Percentiles rank a stretch among this genome's conserved stretches.
Conservation (phyloP, 2,329 filamentous ascomycete species). For the Pyricularia sp. region DNA sequence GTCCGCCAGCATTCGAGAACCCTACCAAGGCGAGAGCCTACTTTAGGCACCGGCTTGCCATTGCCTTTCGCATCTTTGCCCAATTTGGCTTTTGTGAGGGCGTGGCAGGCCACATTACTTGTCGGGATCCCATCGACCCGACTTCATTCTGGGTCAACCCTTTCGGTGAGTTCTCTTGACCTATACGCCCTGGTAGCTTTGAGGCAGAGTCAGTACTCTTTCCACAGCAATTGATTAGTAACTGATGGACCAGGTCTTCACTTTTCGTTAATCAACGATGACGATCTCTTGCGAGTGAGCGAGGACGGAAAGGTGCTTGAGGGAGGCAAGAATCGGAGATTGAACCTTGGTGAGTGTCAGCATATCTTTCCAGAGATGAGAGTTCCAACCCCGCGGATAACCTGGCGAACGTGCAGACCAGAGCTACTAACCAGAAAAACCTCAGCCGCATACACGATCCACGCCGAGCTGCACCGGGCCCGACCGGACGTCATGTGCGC, state of each 20-base stretch:
- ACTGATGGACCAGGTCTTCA: background rate
- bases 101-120: constrained; percentile 54
- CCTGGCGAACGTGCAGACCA: background rate
- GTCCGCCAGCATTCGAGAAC: constrained; percentile 7
- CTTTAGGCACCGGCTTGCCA: constrained; percentile 40
- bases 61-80: constrained; percentile 47
- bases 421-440: background rate
- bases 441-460: constrained; percentile 17
- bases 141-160: constrained; percentile 58
- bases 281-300: constrained; percentile 55
- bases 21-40: constrained; percentile 34
- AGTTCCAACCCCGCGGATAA: background rate
- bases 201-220: background rate
- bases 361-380: background rate
- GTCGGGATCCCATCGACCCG: constrained; percentile 48
- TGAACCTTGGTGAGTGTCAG: constrained; percentile 11
- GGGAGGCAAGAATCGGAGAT: constrained; percentile 36
- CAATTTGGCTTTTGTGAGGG: constrained; percentile 48
- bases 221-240: background rate
- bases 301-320: constrained; percentile 52
- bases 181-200: background rate
- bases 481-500: constrained; percentile 45
- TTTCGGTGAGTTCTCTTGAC: constrained; percentile 21
- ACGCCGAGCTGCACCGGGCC: constrained; percentile 39
- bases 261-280: constrained; percentile 8